Evolutionary conservation across 306 rosid species (phyloP), one percentile per base, ranked within the genome.

Genomic region (Corylus heterophylla): DNA sequence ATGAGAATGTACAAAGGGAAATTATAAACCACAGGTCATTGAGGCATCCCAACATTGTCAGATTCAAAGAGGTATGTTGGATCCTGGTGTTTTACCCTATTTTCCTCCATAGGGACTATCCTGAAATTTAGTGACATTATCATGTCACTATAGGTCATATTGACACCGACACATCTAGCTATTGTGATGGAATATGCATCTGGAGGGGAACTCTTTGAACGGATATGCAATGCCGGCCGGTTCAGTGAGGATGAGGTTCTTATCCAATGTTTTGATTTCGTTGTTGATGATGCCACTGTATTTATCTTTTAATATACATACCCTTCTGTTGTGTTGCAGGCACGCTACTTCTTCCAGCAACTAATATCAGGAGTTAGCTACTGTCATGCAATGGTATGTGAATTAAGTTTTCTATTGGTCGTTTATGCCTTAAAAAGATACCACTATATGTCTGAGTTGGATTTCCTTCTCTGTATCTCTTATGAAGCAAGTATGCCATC

Each of bases 201-300:
- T 75, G 97, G 98, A 78, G 98, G 98, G 75, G 97, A 94, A 84
- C 89, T 94, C 74, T 94, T 94, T 71, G 98, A 94, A 78, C 84
- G 98, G 81, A 94, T 94, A 83, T 94, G 98, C 93, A 94, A 92
- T 79, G 98, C 98, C n/a, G 98, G 98, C 66, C 81, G 97, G 77
- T 92, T 92, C 86, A 94, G 97, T 61, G 97, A 94, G 86, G 98
- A 94, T 58, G 98, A 94, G 97, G 97, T 94, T 85, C 77, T 67
- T 78, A 76, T 76, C 73, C 10, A 8, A 71, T 35, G 16, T 22
- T 47, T 63, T 68, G 18, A 7, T 35, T 69, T 73, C 69, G 25
- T 73, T 84, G 88, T 50, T 74, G 44, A 49, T 35, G 74, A 51
- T 51, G 71, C 50, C 74, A 29, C 37, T n/a, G 62, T 76, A 44